These are phyloP conservation scores for Teunomyces pallodes DNA, from an alignment of 805 yeast species.

Conservation along the genomic window DNA sequence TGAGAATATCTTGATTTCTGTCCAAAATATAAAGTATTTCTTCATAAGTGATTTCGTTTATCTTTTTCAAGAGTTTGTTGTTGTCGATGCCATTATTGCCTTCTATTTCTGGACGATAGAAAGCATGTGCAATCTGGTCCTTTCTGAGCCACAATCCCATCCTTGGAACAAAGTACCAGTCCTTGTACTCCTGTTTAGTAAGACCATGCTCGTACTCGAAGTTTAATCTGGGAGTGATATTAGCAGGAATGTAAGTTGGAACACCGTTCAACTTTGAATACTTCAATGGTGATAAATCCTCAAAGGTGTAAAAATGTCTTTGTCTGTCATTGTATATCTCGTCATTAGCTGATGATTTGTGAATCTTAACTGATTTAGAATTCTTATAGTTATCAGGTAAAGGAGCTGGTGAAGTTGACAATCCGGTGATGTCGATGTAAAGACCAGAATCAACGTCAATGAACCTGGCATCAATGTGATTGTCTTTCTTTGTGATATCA, in stretches of 20 bases:
- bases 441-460: constrained; percentile 48
- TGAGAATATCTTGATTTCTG: constrained; percentile 23
- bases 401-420: constrained; percentile 31
- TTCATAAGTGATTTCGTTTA: constrained; percentile 15
- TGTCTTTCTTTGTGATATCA: constrained; percentile 22
- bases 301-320: constrained; percentile 26
- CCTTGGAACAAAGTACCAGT: constrained; percentile 45
- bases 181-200: constrained; percentile 28
- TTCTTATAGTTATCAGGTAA: constrained; percentile 20
- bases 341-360: constrained; percentile 19
- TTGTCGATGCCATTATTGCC: constrained; percentile 7
- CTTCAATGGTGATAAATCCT: constrained; percentile 43
- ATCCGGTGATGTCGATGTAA: constrained; percentile 42
- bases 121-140: constrained; percentile 16
- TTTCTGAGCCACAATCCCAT: constrained; percentile 56
- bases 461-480: constrained; percentile 55
- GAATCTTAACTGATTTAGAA: constrained; percentile 6
- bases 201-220: constrained; percentile 48
- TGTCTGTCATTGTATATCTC: constrained; percentile 41
- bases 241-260: constrained; percentile 53
- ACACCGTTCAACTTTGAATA: constrained; percentile 47
- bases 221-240: constrained; percentile 37
- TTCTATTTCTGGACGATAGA: constrained; percentile 18
- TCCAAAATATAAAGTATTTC: constrained; percentile 25
- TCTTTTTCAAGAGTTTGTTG: background rate